These are phyloP conservation scores for Scedosporium minutisporum DNA, from an alignment of 2,329 filamentous ascomycete species.

Conservation along the genomic window DNA sequence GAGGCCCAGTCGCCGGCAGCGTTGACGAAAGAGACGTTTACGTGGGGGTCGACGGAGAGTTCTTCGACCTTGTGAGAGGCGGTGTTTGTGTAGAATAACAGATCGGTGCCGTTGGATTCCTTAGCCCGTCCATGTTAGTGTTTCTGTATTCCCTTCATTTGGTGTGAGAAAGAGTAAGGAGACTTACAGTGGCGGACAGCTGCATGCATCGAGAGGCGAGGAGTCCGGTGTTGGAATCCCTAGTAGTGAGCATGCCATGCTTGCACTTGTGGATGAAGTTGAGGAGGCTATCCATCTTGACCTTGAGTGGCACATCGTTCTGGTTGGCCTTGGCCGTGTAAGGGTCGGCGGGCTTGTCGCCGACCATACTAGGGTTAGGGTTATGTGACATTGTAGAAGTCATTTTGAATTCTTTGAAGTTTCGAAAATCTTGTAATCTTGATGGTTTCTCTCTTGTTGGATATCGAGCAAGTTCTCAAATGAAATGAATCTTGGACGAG, in stretches of 20 bases:
- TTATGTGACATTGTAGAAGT: constrained; percentile 27
- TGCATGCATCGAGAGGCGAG: constrained; percentile 82
- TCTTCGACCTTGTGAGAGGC: constrained; percentile 84
- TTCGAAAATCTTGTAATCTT: background rate
- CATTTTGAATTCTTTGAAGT: constrained; percentile 11
- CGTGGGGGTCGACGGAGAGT: constrained; percentile 57
- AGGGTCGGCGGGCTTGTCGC: constrained; percentile 58
- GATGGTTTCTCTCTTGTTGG: background rate
- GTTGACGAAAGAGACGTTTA: constrained; percentile 78
- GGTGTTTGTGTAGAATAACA: constrained; percentile 87
- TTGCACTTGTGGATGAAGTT: constrained; percentile 64
- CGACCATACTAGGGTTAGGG: constrained; percentile 44
- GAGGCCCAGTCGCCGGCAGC: constrained; percentile 76
- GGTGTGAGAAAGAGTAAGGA: too few species aligned
- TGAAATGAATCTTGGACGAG: background rate
- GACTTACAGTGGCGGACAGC: constrained; percentile 61
- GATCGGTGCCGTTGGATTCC: constrained; percentile 70
- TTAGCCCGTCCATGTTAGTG: constrained; percentile 22
- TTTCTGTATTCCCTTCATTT: background rate
- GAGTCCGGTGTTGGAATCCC: constrained; percentile 51
- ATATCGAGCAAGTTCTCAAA: background rate
- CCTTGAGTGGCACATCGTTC: constrained; percentile 50
- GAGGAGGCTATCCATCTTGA: constrained; percentile 67
- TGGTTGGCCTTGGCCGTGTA: constrained; percentile 68
- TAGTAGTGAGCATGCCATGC: constrained; percentile 84